phyloP scores from a whole-genome alignment of 75 land plant genomes.

The Sequoia sempervirens region DNA sequence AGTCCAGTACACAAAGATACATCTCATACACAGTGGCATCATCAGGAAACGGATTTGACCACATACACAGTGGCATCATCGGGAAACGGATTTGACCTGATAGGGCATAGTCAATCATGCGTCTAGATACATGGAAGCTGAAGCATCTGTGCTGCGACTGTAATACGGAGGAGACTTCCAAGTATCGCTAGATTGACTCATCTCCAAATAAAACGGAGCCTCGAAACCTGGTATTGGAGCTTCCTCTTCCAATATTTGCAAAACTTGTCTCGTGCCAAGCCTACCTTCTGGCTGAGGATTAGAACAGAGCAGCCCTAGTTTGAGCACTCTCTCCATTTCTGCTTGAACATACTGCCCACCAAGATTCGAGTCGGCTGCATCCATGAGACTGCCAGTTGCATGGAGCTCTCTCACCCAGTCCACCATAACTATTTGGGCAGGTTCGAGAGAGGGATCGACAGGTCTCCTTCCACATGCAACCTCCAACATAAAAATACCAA shows the following conservation, averaged over 20 bases:
- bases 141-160: background rate
- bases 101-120: background rate
- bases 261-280: background rate
- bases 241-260: background rate
- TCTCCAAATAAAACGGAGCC: background rate
- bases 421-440: background rate
- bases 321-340: background rate
- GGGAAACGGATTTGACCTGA: background rate
- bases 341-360: background rate
- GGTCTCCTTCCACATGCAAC: slow-evolving; percentile 26
- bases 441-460: background rate
- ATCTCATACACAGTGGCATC: no score
- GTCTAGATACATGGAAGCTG: background rate
- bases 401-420: background rate
- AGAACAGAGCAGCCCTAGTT: background rate
- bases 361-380: background rate
- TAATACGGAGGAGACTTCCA: background rate
- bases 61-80: no score
- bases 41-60: no score
- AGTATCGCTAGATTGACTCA: background rate
- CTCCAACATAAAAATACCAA: slow-evolving; percentile 28
- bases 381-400: background rate
- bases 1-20: no score
- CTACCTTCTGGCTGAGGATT: background rate
- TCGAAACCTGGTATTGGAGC: background rate